Evolutionary conservation across 1,139 yeast species (phyloP).

Genomic region (Sugiyamaella sp.): DNA sequence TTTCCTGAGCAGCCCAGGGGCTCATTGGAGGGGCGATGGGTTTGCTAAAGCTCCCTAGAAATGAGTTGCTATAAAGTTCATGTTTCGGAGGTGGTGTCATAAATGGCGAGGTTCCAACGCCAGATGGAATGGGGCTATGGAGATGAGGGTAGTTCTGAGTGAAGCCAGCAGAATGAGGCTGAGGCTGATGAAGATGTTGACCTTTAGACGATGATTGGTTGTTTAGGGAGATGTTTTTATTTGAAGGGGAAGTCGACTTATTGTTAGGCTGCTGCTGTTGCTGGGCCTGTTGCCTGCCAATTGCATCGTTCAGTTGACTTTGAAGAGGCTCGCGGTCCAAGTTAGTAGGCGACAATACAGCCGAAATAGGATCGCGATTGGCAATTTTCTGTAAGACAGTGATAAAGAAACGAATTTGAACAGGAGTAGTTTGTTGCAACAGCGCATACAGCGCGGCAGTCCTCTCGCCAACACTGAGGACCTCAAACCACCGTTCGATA

Average conservation of each 20-base stretch:
- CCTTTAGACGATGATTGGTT: slow-evolving; percentile 1
- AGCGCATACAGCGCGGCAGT: slow-evolving; percentile 46
- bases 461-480: slow-evolving; percentile 43
- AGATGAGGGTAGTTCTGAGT: slow-evolving; percentile 17
- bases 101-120: slow-evolving; percentile 17
- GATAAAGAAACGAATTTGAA: slow-evolving; percentile 44
- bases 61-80: slow-evolving; percentile 20
- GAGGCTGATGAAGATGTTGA: slow-evolving; percentile 26
- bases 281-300: slow-evolving; percentile 11
- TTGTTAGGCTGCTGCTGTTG: slow-evolving; percentile 13
- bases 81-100: slow-evolving; percentile 31
- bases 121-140: slow-evolving; percentile 12
- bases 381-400: slow-evolving; percentile 44
- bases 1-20: slow-evolving; percentile 35
- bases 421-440: slow-evolving; percentile 44
- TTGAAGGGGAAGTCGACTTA: slow-evolving; percentile 14
- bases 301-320: slow-evolving; percentile 12
- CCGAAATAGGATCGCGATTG: slow-evolving; percentile 36
- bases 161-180: slow-evolving; percentile 18
- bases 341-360: slow-evolving; percentile 39
- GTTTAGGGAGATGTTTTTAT: background rate
- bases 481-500: slow-evolving; percentile 46
- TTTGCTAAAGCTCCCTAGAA: slow-evolving; percentile 21
- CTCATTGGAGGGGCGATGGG: slow-evolving; percentile 28
- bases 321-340: slow-evolving; percentile 16